Percentiles rank a stretch among this genome's conserved stretches.
Evolutionary conservation across 208 protist genomes (phyloP).

Genomic region (Wallacemonas rigidus): DNA sequence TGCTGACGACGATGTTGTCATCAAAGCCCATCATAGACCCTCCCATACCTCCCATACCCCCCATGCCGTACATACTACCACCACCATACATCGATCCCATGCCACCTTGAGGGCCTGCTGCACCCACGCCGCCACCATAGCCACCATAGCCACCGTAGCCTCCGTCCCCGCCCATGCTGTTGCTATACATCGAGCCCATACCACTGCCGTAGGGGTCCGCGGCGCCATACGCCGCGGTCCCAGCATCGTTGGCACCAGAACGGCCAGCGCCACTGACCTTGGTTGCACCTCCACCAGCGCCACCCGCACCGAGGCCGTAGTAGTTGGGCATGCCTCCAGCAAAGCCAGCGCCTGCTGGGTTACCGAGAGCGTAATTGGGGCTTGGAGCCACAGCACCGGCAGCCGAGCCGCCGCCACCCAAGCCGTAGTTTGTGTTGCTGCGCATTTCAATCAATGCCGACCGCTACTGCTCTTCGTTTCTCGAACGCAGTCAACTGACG

Average conservation of each 20-base stretch:
- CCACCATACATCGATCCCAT: slow-evolving; percentile 46
- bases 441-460: neutral
- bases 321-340: neutral
- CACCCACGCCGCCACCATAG: slow-evolving; percentile 12
- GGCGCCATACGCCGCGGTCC: slow-evolving; percentile 2
- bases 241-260: slow-evolving; percentile 14
- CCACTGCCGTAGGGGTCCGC: slow-evolving; percentile 26
- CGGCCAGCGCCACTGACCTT: slow-evolving; percentile 17
- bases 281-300: slow-evolving; percentile 14
- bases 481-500: too few relatives aligned
- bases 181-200: slow-evolving; percentile 24
- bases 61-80: slow-evolving; percentile 40
- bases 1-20: slow-evolving; percentile 59
- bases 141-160: slow-evolving; percentile 25
- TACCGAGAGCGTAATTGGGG: neutral
- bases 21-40: slow-evolving; percentile 35
- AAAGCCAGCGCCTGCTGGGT: neutral
- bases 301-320: slow-evolving; percentile 11
- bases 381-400: neutral
- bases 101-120: slow-evolving; percentile 14
- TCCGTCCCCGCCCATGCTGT: slow-evolving; percentile 1
- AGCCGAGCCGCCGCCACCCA: neutral
- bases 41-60: slow-evolving; percentile 21
- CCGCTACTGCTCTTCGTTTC: neutral
- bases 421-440: slow-evolving; percentile 12